Conservation (phyloP, 2,329 filamentous ascomycete genomes). For the Hypoxylon rubiginosum region DNA sequence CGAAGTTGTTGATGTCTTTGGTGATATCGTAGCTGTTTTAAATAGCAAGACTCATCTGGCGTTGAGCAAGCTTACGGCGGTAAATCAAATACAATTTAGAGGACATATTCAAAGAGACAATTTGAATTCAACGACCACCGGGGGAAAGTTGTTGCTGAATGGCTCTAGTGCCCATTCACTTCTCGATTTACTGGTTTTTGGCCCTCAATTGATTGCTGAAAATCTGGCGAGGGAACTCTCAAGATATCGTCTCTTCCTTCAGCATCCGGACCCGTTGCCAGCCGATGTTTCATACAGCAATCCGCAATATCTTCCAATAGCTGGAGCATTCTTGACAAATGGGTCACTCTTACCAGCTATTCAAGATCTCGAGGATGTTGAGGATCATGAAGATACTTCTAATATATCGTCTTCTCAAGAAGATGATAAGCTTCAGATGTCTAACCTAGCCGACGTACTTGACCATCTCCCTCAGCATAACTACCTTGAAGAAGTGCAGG, state of each 20-base stretch:
- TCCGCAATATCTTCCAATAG: slow-evolving; percentile 40
- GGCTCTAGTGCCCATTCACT: neutral
- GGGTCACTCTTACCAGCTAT: slow-evolving; percentile 29
- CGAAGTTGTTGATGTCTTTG: slow-evolving; percentile 7
- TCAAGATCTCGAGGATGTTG: neutral
- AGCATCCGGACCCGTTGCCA: slow-evolving; percentile 35
- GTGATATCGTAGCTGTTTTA: slow-evolving; percentile 4
- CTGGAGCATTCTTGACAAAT: slow-evolving; percentile 16
- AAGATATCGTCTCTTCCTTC: slow-evolving; percentile 34
- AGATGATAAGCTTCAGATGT: neutral
- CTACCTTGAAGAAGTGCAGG: slow-evolving; percentile 15
- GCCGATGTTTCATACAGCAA: slow-evolving; percentile 34
- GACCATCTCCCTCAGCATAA: slow-evolving; percentile 30
- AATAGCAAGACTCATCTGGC: slow-evolving; percentile 17
- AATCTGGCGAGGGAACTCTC: slow-evolving; percentile 30
- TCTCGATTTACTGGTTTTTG: slow-evolving; percentile 23
- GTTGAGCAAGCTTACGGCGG: slow-evolving; percentile 11
- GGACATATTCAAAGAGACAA: slow-evolving; percentile 4
- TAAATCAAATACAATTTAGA: slow-evolving; percentile 6
- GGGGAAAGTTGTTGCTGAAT: neutral
- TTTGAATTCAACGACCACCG: neutral
- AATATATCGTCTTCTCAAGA: slow-evolving; percentile 10
- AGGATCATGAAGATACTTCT: neutral
- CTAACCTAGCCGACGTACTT: slow-evolving; percentile 21
- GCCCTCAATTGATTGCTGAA: slow-evolving; percentile 18